These are phyloP conservation scores for Penicillium desertorum DNA, from an alignment of 495 filamentous ascomycete species.

Conservation along the genomic window DNA sequence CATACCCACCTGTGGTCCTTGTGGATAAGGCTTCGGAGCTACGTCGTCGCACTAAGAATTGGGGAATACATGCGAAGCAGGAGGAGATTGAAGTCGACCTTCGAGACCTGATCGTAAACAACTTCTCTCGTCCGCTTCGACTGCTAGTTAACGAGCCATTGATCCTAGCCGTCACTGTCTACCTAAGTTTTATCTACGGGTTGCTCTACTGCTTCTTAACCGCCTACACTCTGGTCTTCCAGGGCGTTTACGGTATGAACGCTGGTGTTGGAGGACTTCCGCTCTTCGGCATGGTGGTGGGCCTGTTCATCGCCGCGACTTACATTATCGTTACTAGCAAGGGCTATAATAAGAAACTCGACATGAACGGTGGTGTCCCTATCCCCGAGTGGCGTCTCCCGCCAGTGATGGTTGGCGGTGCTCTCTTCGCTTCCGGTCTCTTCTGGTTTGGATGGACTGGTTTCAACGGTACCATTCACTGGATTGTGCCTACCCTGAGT, in stretches of 20 bases:
- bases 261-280: slow-evolving; percentile 41
- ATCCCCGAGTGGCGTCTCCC: slow-evolving; percentile 87
- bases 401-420: slow-evolving; percentile 72
- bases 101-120: slow-evolving; percentile 51
- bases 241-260: slow-evolving; percentile 39
- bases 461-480: slow-evolving; percentile 66
- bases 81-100: slow-evolving; percentile 90
- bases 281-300: slow-evolving; percentile 45
- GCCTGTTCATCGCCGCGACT: slow-evolving; percentile 39
- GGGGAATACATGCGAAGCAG: slow-evolving; percentile 93
- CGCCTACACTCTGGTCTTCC: slow-evolving; percentile 45
- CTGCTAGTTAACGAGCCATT: slow-evolving; percentile 32
- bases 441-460: slow-evolving; percentile 89
- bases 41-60: slow-evolving; percentile 80
- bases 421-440: slow-evolving; percentile 69
- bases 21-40: slow-evolving; percentile 75
- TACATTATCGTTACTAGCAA: slow-evolving; percentile 29
- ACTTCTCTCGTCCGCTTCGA: slow-evolving; percentile 34
- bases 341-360: slow-evolving; percentile 58
- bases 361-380: slow-evolving; percentile 69
- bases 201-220: slow-evolving; percentile 48
- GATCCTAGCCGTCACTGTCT: slow-evolving; percentile 32
- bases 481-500: slow-evolving; percentile 80
- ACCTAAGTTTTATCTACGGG: slow-evolving; percentile 43
- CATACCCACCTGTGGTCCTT: slow-evolving; percentile 82